A percentile compares a stretch with the other conserved stretches of the same genome.
Evolutionary conservation across 2,329 filamentous ascomycete species (phyloP).

Genomic region (Verticillium tricorpus): DNA sequence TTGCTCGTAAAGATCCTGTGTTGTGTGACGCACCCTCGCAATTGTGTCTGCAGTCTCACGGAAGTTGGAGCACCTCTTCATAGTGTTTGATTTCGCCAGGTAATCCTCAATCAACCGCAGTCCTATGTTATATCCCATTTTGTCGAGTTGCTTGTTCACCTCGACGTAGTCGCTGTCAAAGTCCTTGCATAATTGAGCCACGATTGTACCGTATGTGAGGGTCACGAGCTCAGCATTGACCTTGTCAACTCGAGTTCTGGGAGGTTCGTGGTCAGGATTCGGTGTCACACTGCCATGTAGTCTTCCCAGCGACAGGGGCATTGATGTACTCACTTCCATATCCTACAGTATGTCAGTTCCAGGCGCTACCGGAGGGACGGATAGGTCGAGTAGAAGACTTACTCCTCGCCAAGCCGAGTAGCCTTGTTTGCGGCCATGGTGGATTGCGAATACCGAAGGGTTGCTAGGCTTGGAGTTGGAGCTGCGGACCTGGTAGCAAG

Average conservation of each 20-base stretch:
- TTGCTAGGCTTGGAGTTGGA: conserved; percentile 8
- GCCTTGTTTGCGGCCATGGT: conserved; percentile 58
- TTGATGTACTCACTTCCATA: conserved; percentile 76
- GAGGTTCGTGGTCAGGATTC: conserved; percentile 21
- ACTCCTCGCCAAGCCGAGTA: conserved; percentile 59
- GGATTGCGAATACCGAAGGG: conserved; percentile 6
- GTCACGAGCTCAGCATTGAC: conserved; percentile 97
- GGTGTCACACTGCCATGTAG: neutral
- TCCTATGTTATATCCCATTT: conserved; percentile 99
- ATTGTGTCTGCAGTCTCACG: conserved; percentile 96
- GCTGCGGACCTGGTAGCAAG: neutral
- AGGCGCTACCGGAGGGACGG: neutral
- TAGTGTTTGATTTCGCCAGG: conserved; percentile 87
- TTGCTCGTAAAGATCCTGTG: neutral
- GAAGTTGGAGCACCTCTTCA: conserved; percentile 87
- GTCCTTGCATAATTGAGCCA: conserved; percentile 93
- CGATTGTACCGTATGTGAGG: conserved; percentile 95
- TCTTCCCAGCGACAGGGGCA: conserved; percentile 3
- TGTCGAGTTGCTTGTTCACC: conserved; percentile 96
- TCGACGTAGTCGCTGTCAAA: conserved; percentile 91
- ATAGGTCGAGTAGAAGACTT: conserved; percentile 22
- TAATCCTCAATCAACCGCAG: conserved; percentile 96
- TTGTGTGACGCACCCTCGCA: conserved; percentile 60
- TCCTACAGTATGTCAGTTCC: conserved; percentile 46
- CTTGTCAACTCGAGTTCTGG: conserved; percentile 90